Conservation (phyloP, 768 basidiomycete genomes). For the Suillus subaureus region DNA sequence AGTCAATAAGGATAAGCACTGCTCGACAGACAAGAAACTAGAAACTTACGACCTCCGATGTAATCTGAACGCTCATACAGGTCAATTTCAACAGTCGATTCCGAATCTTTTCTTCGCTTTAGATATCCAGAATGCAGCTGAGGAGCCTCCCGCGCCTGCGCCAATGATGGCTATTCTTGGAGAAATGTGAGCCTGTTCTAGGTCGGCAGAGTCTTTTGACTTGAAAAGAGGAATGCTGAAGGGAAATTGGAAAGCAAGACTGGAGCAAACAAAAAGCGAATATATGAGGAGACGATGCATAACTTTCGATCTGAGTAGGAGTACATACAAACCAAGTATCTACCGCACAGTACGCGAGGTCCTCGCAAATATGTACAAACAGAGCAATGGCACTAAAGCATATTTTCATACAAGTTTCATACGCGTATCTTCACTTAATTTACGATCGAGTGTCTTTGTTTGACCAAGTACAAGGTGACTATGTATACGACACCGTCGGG, state of each 20-base stretch:
- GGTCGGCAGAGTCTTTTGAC: constrained; percentile 26
- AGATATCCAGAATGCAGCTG: constrained; percentile 83
- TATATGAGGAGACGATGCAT: constrained; percentile 18
- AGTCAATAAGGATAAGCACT: constrained; percentile 8
- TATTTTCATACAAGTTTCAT: background rate
- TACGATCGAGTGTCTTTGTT: background rate
- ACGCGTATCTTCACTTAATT: background rate
- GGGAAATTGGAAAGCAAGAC: constrained; percentile 45
- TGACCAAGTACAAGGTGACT: too few species aligned
- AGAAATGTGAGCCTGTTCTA: constrained; percentile 24
- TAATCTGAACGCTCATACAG: constrained; percentile 79
- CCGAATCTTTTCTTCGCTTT: constrained; percentile 74
- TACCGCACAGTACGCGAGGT: background rate
- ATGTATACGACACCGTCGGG: too few species aligned
- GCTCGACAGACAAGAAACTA: background rate
- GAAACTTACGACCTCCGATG: constrained; percentile 81
- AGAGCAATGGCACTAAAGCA: background rate
- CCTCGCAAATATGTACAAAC: background rate
- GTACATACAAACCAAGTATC: background rate
- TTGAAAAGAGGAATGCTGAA: constrained; percentile 62
- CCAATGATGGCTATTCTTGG: constrained; percentile 85
- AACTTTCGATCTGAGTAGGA: background rate
- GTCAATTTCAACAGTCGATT: constrained; percentile 74
- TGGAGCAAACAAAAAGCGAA: constrained; percentile 24
- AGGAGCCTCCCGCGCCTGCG: constrained; percentile 85